Evolutionary conservation across 768 basidiomycete genomes (phyloP).

Genomic region (Mycena amicta): DNA sequence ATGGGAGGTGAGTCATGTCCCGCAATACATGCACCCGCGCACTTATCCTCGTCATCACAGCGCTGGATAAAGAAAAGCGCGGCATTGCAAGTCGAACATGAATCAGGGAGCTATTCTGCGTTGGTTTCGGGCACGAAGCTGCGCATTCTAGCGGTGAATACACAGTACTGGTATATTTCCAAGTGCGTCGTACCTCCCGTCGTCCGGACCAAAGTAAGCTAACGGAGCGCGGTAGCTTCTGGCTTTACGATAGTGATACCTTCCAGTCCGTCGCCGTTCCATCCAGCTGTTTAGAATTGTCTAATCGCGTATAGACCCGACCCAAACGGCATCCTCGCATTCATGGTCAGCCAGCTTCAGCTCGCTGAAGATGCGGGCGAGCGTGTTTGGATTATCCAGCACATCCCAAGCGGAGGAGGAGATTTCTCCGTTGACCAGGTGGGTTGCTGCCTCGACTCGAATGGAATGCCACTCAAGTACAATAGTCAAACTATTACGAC

Average conservation of each 20-base stretch:
- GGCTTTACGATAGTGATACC: conserved; percentile 36
- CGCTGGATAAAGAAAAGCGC: conserved; percentile 32
- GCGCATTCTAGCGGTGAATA: conserved; percentile 3
- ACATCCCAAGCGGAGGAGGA: conserved; percentile 28
- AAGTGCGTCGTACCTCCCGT: not conserved
- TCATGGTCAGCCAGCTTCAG: conserved; percentile 36
- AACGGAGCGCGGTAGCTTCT: conserved; percentile 33
- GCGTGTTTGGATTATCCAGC: conserved; percentile 33
- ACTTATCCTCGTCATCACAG: no score
- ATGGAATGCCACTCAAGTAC: conserved; percentile 28
- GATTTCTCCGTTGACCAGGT: conserved; percentile 30
- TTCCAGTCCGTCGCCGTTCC: conserved; percentile 24
- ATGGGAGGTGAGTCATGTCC: not conserved
- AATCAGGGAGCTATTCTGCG: conserved; percentile 7
- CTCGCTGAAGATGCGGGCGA: conserved; percentile 27
- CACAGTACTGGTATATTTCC: not conserved
- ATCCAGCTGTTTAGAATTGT: no score
- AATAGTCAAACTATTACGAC: conserved; percentile 37
- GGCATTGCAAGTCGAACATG: conserved; percentile 24
- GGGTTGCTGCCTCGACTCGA: not conserved
- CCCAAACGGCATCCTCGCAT: conserved; percentile 39
- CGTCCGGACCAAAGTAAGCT: no score
- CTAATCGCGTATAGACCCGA: conserved; percentile 33
- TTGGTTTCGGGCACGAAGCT: conserved; percentile 31
- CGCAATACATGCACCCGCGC: no score